These are phyloP conservation scores for Pseudogymnoascus sp. DNA, from an alignment of 2,329 filamentous ascomycete species.

Conservation along the genomic window DNA sequence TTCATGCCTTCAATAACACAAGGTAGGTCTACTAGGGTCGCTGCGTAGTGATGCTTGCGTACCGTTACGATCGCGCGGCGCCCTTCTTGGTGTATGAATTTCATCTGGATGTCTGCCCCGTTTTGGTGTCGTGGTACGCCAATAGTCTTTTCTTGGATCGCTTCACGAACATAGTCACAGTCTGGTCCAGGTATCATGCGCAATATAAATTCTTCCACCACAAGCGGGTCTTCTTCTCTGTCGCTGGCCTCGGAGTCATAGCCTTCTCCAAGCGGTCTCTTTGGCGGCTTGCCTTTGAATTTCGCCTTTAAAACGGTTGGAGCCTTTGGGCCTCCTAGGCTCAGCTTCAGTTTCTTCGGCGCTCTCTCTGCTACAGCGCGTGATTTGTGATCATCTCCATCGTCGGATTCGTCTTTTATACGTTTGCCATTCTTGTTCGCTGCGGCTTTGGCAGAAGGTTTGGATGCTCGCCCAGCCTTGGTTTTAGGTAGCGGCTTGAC, in stretches of 20 bases:
- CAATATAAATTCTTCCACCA: conserved; percentile 83
- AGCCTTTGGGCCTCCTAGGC: conserved; percentile 25
- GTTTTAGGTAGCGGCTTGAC: conserved; percentile 37
- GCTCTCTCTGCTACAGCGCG: conserved; percentile 28
- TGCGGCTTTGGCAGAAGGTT: conserved; percentile 50
- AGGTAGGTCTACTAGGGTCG: conserved; percentile 60
- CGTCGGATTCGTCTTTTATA: conserved; percentile 47
- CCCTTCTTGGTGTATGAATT: conserved; percentile 64
- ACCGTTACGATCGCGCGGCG: conserved; percentile 56
- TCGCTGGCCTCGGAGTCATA: conserved; percentile 97
- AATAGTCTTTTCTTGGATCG: conserved; percentile 70
- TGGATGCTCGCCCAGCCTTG: conserved; percentile 53
- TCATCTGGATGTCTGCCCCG: conserved; percentile 71
- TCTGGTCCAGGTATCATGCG: conserved; percentile 83
- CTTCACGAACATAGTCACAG: conserved; percentile 71
- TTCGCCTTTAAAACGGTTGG: conserved; percentile 49
- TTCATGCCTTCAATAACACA: conserved; percentile 68
- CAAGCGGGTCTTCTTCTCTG: conserved; percentile 74
- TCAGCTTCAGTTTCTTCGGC: conserved; percentile 42
- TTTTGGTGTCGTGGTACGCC: conserved; percentile 56
- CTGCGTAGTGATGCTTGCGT: conserved; percentile 54
- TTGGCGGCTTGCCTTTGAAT: conserved; percentile 59
- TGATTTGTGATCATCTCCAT: conserved; percentile 36
- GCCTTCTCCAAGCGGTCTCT: conserved; percentile 71
- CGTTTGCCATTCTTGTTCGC: conserved; percentile 46